phyloP scores from a whole-genome alignment of 106 monocot genomes.

The Cymbidium sinense region DNA sequence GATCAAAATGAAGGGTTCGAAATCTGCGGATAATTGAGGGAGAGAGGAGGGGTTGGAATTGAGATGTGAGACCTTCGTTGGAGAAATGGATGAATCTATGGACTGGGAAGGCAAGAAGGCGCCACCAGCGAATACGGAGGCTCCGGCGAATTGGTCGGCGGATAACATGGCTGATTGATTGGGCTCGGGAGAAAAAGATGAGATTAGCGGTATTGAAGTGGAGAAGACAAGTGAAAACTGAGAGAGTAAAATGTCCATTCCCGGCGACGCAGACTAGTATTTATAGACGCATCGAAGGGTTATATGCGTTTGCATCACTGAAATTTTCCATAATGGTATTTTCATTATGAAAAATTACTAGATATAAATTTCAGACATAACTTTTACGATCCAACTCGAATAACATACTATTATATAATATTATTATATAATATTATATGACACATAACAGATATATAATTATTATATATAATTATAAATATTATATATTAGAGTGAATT shows the following conservation, averaged over 20 bases:
- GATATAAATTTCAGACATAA: too few species aligned
- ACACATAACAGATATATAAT: too few species aligned
- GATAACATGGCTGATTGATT: background rate
- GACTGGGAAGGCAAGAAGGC: conserved; percentile 27
- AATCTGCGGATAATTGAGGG: conserved; percentile 2
- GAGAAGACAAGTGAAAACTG: background rate
- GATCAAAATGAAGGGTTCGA: conserved; percentile 1
- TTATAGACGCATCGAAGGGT: background rate
- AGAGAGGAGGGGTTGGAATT: background rate
- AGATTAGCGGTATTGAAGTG: background rate
- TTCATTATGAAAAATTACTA: too few species aligned
- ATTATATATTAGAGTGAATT: too few species aligned
- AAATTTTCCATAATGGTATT: too few species aligned
- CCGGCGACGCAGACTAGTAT: background rate
- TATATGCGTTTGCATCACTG: too few species aligned
- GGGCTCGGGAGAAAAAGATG: background rate
- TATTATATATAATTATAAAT: too few species aligned
- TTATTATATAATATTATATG: too few species aligned
- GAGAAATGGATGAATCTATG: conserved; percentile 23
- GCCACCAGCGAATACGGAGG: conserved; percentile 24
- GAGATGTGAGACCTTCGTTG: conserved; percentile 23
- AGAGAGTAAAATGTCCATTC: background rate
- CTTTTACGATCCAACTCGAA: too few species aligned
- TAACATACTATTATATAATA: too few species aligned
- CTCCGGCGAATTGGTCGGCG: conserved; percentile 12